Evolutionary conservation across 768 basidiomycete genomes (phyloP), one percentile per base, ranked within the genome.

Genomic region (Melanogaster broomeanus): DNA sequence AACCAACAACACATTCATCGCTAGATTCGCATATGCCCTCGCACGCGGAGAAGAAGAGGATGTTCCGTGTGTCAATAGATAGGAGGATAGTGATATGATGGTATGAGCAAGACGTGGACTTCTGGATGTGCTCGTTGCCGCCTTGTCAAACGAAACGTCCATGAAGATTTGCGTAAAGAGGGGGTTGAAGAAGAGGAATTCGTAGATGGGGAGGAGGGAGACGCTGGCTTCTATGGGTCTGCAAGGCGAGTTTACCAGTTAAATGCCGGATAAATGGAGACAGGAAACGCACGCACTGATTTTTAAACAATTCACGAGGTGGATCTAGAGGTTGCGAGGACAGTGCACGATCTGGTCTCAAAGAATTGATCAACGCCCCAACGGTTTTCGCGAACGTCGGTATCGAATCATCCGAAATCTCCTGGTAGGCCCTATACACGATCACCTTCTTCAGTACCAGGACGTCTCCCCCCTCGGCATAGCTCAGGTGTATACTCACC

Each of bases 151-250:
- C 6, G 66, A 63, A 6, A 74, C 48, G 37, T 77, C 73, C 42
- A 77, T 49, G 6, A 87, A 62, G 10, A 83, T 67, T n/a, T 72
- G 62, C 0, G 72, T 58, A 60, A 88, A 87, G 6, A 68, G 53
- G 2, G 68, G 63, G 45, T 85, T 88, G 21, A 73, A 65, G 48
- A 72, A 72, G 2, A 84, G 59, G 47, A 86, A 81, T 65, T 89
- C 87, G 49, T 82, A 83, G 8, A 87, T 51, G 3, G 85, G 77
- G 13, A 88, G 72, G 30, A 88, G 65, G 7, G 81, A 70, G 6
- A 84, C 78, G 38, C 78, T 74, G 10, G 81, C 79, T 68, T 84
- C 81, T 46, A 82, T 78, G 1, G 87, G 87, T 56, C 86, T 88
- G 48, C n/a, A 30, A 34, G 15, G n/a, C 48, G 39, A 12, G 12